Evolutionary conservation across 106 monocot species (phyloP).

Genomic region (Dioscorea zingiberensis): DNA sequence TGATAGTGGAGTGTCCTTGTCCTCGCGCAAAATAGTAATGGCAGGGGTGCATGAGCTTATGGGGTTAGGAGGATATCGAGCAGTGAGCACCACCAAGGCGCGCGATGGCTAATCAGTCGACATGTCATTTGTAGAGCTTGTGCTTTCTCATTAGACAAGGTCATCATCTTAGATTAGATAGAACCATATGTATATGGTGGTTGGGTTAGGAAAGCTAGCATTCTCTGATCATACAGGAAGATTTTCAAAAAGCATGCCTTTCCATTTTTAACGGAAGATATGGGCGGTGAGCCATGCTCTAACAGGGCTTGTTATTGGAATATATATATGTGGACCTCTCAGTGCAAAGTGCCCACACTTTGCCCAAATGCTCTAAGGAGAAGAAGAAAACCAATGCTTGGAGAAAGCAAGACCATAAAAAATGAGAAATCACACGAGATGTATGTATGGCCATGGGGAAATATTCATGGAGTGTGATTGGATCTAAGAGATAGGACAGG

Average conservation of each 20-base stretch:
- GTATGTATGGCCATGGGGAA: background rate
- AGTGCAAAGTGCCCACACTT: background rate
- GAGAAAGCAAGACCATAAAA: constrained; percentile 1
- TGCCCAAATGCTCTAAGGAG: background rate
- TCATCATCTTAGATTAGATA: background rate
- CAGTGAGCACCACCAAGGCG: too few species aligned
- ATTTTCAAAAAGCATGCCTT: too few species aligned
- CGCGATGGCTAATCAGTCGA: too few species aligned
- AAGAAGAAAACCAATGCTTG: background rate
- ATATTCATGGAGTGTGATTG: background rate
- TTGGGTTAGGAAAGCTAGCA: too few species aligned
- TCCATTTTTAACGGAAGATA: too few species aligned
- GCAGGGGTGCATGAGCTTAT: background rate
- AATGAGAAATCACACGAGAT: background rate
- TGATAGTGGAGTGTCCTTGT: background rate
- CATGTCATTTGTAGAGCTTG: too few species aligned
- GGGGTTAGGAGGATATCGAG: too few species aligned
- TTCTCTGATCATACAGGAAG: too few species aligned
- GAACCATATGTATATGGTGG: too few species aligned
- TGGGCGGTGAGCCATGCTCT: too few species aligned
- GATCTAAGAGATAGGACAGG: background rate
- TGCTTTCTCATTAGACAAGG: background rate
- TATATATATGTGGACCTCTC: too few species aligned
- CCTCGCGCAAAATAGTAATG: background rate
- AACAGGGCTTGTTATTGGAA: too few species aligned